Percentiles rank a stretch among this genome's conserved stretches.
Evolutionary conservation across 1,139 yeast species (phyloP).

Genomic region (Komagataea norvegica): DNA sequence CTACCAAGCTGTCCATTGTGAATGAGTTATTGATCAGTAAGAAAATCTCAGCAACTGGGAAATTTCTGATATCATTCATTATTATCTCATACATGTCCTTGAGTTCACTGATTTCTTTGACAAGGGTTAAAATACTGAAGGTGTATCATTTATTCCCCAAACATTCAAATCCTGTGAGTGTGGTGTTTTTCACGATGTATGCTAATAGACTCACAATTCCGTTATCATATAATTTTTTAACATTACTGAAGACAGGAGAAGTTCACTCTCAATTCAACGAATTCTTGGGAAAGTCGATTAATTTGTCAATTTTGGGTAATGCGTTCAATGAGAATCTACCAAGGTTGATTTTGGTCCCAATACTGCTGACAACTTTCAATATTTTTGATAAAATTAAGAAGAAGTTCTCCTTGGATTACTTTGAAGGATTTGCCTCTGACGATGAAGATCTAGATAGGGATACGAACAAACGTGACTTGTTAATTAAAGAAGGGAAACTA

Average conservation of each 20-base stretch:
- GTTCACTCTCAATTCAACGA: conserved; percentile 36
- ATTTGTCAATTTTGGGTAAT: conserved; percentile 69
- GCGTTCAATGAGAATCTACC: conserved; percentile 74
- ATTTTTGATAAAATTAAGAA: conserved; percentile 62
- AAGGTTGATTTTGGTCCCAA: conserved; percentile 64
- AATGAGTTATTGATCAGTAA: conserved; percentile 39
- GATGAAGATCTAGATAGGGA: conserved; percentile 1
- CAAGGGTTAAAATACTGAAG: conserved; percentile 66
- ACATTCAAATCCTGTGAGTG: conserved; percentile 69
- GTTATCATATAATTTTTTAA: conserved; percentile 71
- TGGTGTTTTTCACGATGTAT: conserved; percentile 75
- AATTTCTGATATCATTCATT: conserved; percentile 39
- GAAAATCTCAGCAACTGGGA: conserved; percentile 30
- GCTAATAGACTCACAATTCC: conserved; percentile 82
- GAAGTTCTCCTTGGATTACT: conserved; percentile 35
- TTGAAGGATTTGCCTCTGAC: conserved; percentile 28
- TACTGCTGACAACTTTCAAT: conserved; percentile 57
- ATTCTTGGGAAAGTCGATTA: conserved; percentile 72
- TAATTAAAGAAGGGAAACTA: conserved; percentile 25
- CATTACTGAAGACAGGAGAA: conserved; percentile 45
- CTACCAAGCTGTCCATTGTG: conserved; percentile 58
- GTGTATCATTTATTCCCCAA: conserved; percentile 67
- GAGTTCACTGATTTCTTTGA: conserved; percentile 60
- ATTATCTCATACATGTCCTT: conserved; percentile 64
- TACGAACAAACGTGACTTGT: conserved; percentile 12